These are phyloP conservation scores for Thielaviopsis euricoi DNA, from an alignment of 2,329 filamentous ascomycete species.

Conservation along the genomic window DNA sequence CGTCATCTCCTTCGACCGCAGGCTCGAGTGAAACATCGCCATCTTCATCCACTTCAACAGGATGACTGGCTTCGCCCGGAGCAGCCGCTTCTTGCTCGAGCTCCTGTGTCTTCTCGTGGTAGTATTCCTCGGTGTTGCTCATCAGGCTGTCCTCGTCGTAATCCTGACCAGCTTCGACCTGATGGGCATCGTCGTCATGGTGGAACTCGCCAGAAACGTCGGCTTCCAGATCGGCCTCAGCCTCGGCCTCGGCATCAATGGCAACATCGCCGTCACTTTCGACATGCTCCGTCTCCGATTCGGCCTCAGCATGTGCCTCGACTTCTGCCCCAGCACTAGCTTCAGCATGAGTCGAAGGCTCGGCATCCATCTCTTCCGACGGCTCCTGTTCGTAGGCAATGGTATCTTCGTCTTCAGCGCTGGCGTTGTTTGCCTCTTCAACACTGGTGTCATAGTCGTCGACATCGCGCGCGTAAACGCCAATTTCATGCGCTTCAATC, in stretches of 20 bases:
- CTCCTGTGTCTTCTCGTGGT: neutral
- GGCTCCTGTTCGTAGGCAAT: neutral
- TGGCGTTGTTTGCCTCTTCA: neutral
- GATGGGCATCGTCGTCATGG: conserved; percentile 32
- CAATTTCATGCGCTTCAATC: conserved; percentile 1
- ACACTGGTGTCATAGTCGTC: neutral
- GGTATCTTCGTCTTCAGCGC: neutral
- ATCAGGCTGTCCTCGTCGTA: conserved; percentile 44
- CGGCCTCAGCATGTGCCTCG: neutral
- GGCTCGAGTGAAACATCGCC: neutral
- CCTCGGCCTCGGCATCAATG: neutral
- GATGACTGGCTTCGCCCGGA: neutral
- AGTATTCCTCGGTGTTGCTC: neutral
- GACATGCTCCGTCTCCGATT: neutral
- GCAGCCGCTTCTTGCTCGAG: neutral
- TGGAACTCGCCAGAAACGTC: neutral
- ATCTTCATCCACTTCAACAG: neutral
- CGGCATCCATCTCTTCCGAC: neutral
- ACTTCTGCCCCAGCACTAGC: neutral
- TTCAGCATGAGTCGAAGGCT: neutral
- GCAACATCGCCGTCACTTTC: neutral
- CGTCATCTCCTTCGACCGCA: neutral
- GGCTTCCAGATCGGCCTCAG: neutral
- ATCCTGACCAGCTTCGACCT: conserved; percentile 45
- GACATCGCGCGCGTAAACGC: neutral